These are phyloP conservation scores for Glutinoglossum americanum DNA, from an alignment of 495 filamentous ascomycete genomes.

Conservation along the genomic window DNA sequence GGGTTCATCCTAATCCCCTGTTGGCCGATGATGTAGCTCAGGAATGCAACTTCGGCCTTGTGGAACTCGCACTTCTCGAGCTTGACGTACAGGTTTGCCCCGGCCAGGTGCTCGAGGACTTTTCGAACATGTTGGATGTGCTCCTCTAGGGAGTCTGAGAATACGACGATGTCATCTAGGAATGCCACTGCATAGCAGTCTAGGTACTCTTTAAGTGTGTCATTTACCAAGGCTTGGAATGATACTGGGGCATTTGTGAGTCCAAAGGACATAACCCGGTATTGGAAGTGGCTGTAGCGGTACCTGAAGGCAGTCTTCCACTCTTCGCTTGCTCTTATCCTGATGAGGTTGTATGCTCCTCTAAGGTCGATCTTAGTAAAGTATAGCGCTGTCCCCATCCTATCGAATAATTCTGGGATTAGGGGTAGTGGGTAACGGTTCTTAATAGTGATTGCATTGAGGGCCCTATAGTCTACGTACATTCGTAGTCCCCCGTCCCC, in stretches of 20 bases:
- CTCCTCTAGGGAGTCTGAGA: slow-evolving; percentile 9
- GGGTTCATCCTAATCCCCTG: slow-evolving; percentile 14
- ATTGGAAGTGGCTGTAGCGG: slow-evolving; percentile 8
- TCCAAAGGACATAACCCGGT: slow-evolving; percentile 14
- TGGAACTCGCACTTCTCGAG: slow-evolving; percentile 17
- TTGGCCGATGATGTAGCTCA: slow-evolving; percentile 15
- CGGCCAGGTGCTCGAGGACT: slow-evolving; percentile 10
- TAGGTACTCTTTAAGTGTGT: slow-evolving; percentile 8
- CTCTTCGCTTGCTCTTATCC: slow-evolving; percentile 2
- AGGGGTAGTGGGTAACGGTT: slow-evolving; percentile 7
- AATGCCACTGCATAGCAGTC: slow-evolving; percentile 13
- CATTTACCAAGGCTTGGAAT: slow-evolving; percentile 15
- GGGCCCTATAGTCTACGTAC: slow-evolving; percentile 2
- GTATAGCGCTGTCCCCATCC: neutral
- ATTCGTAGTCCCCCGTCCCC: neutral
- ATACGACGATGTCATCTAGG: slow-evolving; percentile 19
- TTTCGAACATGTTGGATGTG: slow-evolving; percentile 10
- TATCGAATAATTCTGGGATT: slow-evolving; percentile 1
- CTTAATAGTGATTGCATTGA: slow-evolving; percentile 9
- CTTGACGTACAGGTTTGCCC: slow-evolving; percentile 10
- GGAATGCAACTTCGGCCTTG: slow-evolving; percentile 13
- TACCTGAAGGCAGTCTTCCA: slow-evolving; percentile 5
- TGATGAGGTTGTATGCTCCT: slow-evolving; percentile 4
- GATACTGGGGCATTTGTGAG: slow-evolving; percentile 14
- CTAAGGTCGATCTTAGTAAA: slow-evolving; percentile 9